phyloP scores from a whole-genome alignment of 176 grass and related monocot species.

The Panicum miliaceum region DNA sequence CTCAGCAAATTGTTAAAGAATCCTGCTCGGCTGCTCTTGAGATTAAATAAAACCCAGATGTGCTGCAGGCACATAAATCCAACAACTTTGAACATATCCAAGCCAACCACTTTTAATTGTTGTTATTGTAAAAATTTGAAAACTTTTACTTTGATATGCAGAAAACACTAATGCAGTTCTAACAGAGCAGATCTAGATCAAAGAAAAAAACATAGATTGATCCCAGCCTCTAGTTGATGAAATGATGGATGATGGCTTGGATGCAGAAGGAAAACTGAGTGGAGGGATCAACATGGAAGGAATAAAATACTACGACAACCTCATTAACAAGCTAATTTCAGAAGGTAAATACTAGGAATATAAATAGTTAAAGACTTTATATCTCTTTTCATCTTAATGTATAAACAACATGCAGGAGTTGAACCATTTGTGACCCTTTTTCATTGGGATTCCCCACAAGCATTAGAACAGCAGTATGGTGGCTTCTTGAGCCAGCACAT shows the following conservation, averaged over 20 bases:
- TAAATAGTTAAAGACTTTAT: not conserved
- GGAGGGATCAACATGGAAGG: conserved; percentile 77
- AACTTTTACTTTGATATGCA: conserved; percentile 14
- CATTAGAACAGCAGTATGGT: conserved; percentile 69
- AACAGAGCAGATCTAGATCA: not conserved
- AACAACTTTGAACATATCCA: conserved; percentile 26
- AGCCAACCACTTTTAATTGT: not conserved
- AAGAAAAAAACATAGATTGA: not conserved
- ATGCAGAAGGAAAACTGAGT: conserved; percentile 71
- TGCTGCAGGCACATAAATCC: not conserved
- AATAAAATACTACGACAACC: conserved; percentile 82
- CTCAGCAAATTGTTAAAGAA: conserved; percentile 20
- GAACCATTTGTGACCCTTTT: conserved; percentile 90
- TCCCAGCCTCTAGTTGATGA: conserved; percentile 6
- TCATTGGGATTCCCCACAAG: conserved; percentile 89
- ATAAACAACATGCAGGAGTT: conserved; percentile 54
- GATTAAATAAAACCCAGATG: conserved; percentile 19
- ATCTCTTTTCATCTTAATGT: conserved; percentile 7
- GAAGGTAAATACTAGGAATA: conserved; percentile 49
- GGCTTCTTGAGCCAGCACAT: conserved; percentile 71
- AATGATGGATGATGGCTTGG: conserved; percentile 6
- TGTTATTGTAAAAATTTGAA: not conserved
- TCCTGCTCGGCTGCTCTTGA: not conserved
- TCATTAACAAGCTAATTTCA: conserved; percentile 77
- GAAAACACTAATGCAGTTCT: conserved; percentile 1